Evolutionary conservation across 345 rosid genomes (phyloP), one percentile per base, ranked within the genome.

Genomic region (Eucalyptus globulus): DNA sequence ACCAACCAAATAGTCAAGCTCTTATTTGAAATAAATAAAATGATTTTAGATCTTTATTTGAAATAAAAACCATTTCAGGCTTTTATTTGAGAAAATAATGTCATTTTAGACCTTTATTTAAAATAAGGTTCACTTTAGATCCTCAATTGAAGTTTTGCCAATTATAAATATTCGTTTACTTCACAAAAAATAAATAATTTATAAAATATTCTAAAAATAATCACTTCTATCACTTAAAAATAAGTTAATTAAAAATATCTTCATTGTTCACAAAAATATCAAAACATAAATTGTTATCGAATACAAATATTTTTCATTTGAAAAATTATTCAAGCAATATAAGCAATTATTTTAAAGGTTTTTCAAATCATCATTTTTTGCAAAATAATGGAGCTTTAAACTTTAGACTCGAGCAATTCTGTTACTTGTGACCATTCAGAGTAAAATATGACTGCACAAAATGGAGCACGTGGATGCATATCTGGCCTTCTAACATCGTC

Each of bases 21-120:
- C 8, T 51, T 7, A 51, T 51, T 51, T 51, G 9, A 51, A 51
- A 17, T 1, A 7, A 0, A 53, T 53, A 53, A 53, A 19, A 2
- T 53, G 22, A 53, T 7, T 53, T 53, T 53, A 17, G 24, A 9
- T 2, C 2, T 53, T 19, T 53, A 53, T 53, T 53, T 53, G 26
- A 19, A 53, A 53, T 1, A 53, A 53, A 53, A 19, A 53, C 0
- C 2, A 53, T 53, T 53, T 53, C 2, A 2, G 0, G 11, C 58
- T 53, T 53, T 53, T 53, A 53, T 53, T 53, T 53, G 58, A 53
- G 5, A 53, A 53, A 21, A 53, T 53, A 8, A 53, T 53, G 1
- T 0, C 11, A 21, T 19, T 53, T 21, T 0, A 53, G 0, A 8
- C 11, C 2, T 53, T 53, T 53, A 53, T 53, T 53, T 21, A 21